phyloP scores from a whole-genome alignment of 2,329 filamentous ascomycete genomes.

The Cordyceps tenuipes region DNA sequence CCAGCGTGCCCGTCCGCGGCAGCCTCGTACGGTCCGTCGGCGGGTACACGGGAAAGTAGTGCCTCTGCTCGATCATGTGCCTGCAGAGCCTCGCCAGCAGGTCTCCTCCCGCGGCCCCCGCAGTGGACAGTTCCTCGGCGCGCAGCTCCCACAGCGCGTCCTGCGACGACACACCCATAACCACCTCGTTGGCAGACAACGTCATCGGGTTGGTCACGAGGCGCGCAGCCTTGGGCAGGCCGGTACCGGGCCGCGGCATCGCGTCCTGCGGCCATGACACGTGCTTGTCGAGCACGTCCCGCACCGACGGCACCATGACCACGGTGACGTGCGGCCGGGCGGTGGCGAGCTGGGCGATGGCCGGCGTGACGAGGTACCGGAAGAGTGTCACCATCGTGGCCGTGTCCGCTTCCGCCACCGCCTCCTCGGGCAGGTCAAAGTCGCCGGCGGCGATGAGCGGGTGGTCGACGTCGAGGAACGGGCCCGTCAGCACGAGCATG shows the following conservation, averaged over 20 bases:
- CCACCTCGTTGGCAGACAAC: slow-evolving; percentile 76
- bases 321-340: slow-evolving; percentile 72
- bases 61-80: slow-evolving; percentile 79
- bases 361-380: slow-evolving; percentile 66
- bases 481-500: slow-evolving; percentile 69
- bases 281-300: slow-evolving; percentile 73
- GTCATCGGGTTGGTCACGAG: slow-evolving; percentile 89
- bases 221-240: slow-evolving; percentile 65
- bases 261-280: slow-evolving; percentile 70
- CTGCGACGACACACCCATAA: slow-evolving; percentile 73
- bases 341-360: slow-evolving; percentile 60
- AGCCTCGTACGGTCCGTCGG: slow-evolving; percentile 60
- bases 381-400: slow-evolving; percentile 79
- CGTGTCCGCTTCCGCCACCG: slow-evolving; percentile 61
- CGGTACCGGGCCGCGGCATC: slow-evolving; percentile 62
- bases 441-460: slow-evolving; percentile 75
- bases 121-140: slow-evolving; percentile 52
- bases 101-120: slow-evolving; percentile 29
- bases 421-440: slow-evolving; percentile 64
- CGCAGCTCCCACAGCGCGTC: slow-evolving; percentile 77
- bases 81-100: slow-evolving; percentile 63
- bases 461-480: slow-evolving; percentile 88
- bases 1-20: slow-evolving; percentile 51
- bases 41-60: slow-evolving; percentile 86
- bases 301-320: slow-evolving; percentile 72